Percentiles rank a stretch among this genome's conserved stretches.
phyloP scores from a whole-genome alignment of 805 yeast genomes.

The Wickerhamiella bombiphila region DNA sequence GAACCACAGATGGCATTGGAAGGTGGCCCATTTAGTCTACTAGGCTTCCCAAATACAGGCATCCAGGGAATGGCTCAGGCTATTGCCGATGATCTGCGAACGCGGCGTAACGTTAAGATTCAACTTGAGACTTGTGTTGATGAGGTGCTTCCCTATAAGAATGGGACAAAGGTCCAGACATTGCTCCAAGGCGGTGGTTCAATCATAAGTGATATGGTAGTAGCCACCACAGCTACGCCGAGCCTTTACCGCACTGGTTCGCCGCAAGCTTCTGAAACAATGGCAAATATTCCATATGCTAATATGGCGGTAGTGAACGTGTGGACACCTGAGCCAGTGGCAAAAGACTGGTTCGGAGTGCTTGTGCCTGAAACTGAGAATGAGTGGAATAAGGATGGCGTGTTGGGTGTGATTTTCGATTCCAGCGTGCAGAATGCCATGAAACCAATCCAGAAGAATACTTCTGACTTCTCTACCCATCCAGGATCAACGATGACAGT shows the following conservation, averaged over 20 bases:
- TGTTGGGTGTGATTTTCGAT: slow-evolving; percentile 83
- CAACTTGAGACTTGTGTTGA: slow-evolving; percentile 10
- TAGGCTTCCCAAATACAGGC: slow-evolving; percentile 18
- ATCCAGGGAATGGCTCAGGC: slow-evolving; percentile 18
- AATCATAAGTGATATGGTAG: slow-evolving; percentile 8
- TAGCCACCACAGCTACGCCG: slow-evolving; percentile 13
- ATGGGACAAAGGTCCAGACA: slow-evolving; percentile 4
- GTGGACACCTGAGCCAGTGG: slow-evolving; percentile 34
- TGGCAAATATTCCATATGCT: slow-evolving; percentile 33
- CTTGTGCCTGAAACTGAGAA: slow-evolving; percentile 50
- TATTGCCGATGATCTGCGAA: slow-evolving; percentile 15
- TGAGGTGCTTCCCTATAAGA: neutral
- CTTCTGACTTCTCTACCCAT: slow-evolving; percentile 3
- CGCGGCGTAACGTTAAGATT: slow-evolving; percentile 15
- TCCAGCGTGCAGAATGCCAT: slow-evolving; percentile 58
- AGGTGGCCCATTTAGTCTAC: slow-evolving; percentile 10
- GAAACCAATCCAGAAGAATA: slow-evolving; percentile 4
- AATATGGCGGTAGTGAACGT: slow-evolving; percentile 59
- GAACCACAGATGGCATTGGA: slow-evolving; percentile 5
- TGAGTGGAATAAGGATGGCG: slow-evolving; percentile 34
- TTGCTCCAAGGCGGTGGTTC: neutral
- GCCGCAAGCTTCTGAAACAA: slow-evolving; percentile 5
- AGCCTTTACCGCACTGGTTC: slow-evolving; percentile 6
- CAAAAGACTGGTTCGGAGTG: slow-evolving; percentile 66
- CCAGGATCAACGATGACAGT: slow-evolving; percentile 61